Base-by-base conservation (phyloP, 2,329 filamentous ascomycete species). In the Ceratocystis ficicola region DNA sequence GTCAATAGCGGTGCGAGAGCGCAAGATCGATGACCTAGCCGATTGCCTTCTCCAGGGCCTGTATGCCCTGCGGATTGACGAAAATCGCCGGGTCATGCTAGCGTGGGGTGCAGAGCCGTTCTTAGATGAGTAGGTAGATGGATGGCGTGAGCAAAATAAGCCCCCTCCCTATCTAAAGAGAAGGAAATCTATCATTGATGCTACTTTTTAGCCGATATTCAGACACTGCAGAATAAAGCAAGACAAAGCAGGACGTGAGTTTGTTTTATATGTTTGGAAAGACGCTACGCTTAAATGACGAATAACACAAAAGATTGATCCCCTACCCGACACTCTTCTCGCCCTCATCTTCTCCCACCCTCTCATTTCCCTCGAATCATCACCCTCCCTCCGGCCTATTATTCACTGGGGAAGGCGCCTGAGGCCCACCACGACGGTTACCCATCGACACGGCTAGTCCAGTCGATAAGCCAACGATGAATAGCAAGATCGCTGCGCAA, bases 381-480 rank as follows among this genome's bases (percentile, higher is more conserved):
- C n/a, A 22, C 12, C n/a, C 6, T 5, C 8, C 28, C 15, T 17
- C 52, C 12, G 52, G 52, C 52, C 15, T 17, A 4, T n/a, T 10
- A 5, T 12, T 15, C 22, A 12, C 52, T 12, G 52, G 52, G 22
- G 22, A 57, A 12, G 22, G 52, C 28, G 12, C 52, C 52, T 20
- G 22, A 12, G 52, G 52, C 22, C 52, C 52, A 15, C 25, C 52
- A 17, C 25, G 22, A 15, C 52, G 52, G 25, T 65, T 63, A 41
- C 57, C 64, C 62, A 67, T 67, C 15, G 66, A 67, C 17, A 67
- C 66, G 2, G 66, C 66, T n/a, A 67, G 48, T 15, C 66, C 66
- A 10, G 66, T 67, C 15, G 66, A 67, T n/a, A 67, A 22, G 15
- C 66, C 66, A 12, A 67, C 59, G 20, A 67, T 28, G 36, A 67